Percentiles rank a stretch among this genome's conserved stretches.
Evolutionary conservation across 805 yeast species (phyloP).

Genomic region (Tetrapisispora pingtungensis): DNA sequence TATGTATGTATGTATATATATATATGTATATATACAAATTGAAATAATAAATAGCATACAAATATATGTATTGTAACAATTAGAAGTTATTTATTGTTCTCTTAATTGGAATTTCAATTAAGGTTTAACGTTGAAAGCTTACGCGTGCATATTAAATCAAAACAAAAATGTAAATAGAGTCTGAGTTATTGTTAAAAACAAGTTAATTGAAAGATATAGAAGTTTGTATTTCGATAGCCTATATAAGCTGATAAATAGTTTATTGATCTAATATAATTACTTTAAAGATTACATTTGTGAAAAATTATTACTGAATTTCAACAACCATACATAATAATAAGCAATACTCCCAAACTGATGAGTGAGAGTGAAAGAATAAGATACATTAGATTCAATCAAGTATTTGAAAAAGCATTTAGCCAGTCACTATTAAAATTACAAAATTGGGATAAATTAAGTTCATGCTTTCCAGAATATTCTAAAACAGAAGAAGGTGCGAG

Average conservation of each 20-base stretch:
- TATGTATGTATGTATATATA: too few relatives aligned
- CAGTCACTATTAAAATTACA: conserved; percentile 41
- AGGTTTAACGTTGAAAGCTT: neutral
- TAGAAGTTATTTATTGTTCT: too few relatives aligned
- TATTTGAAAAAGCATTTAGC: conserved; percentile 44
- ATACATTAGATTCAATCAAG: conserved; percentile 39
- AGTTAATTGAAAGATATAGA: too few relatives aligned
- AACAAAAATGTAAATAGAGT: neutral
- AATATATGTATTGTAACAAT: too few relatives aligned
- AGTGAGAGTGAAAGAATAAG: conserved; percentile 29
- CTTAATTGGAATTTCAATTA: neutral
- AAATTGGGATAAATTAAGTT: conserved; percentile 38
- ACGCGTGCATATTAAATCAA: neutral
- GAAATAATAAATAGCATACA: too few relatives aligned
- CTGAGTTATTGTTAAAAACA: neutral
- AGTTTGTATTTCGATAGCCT: too few relatives aligned
- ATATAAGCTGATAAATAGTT: too few relatives aligned
- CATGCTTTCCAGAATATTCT: conserved; percentile 48
- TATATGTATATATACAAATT: too few relatives aligned
- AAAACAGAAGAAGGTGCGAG: conserved; percentile 36
- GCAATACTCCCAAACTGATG: neutral
- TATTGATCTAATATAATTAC: too few relatives aligned
- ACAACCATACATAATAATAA: too few relatives aligned
- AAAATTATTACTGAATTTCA: too few relatives aligned
- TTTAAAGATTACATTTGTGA: too few relatives aligned